Conservation (phyloP, 805 yeast genomes). For the Starmera caribaea region DNA sequence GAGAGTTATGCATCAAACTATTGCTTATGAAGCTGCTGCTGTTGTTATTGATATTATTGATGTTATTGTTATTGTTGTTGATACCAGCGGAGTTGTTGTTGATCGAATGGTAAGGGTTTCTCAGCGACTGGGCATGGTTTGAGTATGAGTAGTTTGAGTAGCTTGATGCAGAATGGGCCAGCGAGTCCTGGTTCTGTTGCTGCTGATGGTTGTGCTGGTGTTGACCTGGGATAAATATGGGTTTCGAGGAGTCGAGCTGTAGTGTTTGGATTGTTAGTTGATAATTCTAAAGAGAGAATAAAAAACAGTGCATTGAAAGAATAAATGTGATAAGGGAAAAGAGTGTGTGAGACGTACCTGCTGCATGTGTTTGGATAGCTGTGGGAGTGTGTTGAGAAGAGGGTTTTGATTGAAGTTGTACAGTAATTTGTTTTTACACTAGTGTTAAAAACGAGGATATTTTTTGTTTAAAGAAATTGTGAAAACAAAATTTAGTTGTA, state of each 20-base stretch:
- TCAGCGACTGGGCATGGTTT: conserved; percentile 2
- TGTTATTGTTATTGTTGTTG: conserved; percentile 5
- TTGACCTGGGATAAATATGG: conserved; percentile 22
- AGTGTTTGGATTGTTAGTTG: conserved; percentile 1
- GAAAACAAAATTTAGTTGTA: too few relatives aligned
- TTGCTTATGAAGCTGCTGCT: conserved; percentile 10
- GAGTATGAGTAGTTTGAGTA: neutral
- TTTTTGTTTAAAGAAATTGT: too few relatives aligned
- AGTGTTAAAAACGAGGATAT: too few relatives aligned
- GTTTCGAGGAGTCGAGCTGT: conserved; percentile 16
- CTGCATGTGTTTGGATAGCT: too few relatives aligned
- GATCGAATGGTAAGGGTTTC: conserved; percentile 11
- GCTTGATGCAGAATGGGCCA: neutral
- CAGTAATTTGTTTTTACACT: too few relatives aligned
- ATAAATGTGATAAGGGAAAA: too few relatives aligned
- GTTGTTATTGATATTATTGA: conserved; percentile 6
- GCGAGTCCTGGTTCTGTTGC: neutral
- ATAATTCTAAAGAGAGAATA: too few relatives aligned
- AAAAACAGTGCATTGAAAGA: too few relatives aligned
- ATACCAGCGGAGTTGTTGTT: conserved; percentile 2
- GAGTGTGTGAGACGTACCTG: too few relatives aligned
- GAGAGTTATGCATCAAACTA: conserved; percentile 8
- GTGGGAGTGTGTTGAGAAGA: too few relatives aligned
- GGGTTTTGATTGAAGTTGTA: too few relatives aligned
- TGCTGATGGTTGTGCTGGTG: conserved; percentile 6